phyloP scores from a whole-genome alignment of 805 yeast genomes.

The Myxozyma neotropica region DNA sequence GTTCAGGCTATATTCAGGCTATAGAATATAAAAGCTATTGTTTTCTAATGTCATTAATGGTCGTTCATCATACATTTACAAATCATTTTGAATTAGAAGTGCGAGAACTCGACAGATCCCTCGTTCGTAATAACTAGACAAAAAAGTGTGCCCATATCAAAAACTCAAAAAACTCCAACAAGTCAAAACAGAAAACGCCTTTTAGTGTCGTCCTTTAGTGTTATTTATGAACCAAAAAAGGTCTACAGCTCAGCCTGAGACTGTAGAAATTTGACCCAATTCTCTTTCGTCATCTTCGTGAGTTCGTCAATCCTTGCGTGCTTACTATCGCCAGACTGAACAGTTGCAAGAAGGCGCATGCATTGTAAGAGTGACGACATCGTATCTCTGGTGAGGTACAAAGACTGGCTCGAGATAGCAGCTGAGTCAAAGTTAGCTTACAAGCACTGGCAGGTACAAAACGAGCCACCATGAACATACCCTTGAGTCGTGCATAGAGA shows the following conservation, averaged over 20 bases:
- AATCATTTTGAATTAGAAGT: neutral
- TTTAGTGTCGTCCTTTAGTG: neutral
- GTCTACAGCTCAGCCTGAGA: neutral
- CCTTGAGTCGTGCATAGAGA: slow-evolving; percentile 28
- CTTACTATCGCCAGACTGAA: slow-evolving; percentile 56
- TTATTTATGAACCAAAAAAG: no score
- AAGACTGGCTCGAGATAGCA: neutral
- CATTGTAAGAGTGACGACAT: slow-evolving; percentile 57
- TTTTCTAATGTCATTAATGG: neutral
- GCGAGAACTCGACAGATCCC: neutral
- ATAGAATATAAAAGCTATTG: no score
- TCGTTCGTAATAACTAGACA: neutral
- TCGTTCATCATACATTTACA: neutral
- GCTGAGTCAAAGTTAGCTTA: neutral
- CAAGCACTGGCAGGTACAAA: neutral
- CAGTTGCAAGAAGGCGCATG: slow-evolving; percentile 57
- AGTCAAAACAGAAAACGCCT: no score
- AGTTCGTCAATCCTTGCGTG: slow-evolving; percentile 63
- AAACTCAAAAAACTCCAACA: no score
- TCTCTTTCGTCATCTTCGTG: slow-evolving; percentile 1
- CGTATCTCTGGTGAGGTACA: slow-evolving; percentile 23
- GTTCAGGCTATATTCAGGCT: neutral
- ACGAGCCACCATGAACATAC: neutral
- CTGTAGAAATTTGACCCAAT: neutral
- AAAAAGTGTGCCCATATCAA: no score